A percentile compares a stretch with the other conserved stretches of the same genome.
These are phyloP conservation scores for Coelastrella sp. DNA, from an alignment of 139 green algal species.

Conservation along the genomic window DNA sequence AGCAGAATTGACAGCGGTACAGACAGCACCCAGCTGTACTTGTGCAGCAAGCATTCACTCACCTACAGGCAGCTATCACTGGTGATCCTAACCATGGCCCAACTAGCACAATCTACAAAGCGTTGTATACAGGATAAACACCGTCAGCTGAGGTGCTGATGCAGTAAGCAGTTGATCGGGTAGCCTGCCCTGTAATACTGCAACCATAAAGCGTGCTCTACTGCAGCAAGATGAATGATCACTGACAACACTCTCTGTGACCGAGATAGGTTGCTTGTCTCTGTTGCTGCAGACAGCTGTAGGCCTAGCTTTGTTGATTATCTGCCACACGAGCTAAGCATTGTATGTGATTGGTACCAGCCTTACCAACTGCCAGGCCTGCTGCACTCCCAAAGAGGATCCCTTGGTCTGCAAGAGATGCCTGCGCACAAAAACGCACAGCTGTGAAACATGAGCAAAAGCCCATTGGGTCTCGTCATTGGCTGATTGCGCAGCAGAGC, in stretches of 20 bases:
- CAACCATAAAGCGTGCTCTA: too few species aligned
- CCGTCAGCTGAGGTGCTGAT: too few species aligned
- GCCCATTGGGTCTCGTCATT: not conserved
- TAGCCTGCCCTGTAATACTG: too few species aligned
- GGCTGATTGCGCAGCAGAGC: not conserved
- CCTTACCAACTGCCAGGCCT: constrained; percentile 16
- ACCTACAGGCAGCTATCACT: constrained; percentile 32
- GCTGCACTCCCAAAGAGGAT: constrained; percentile 29
- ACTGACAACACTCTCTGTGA: too few species aligned
- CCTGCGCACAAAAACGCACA: not conserved
- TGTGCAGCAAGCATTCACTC: constrained; percentile 39
- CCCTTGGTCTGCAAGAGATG: not conserved
- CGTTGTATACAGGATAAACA: too few species aligned
- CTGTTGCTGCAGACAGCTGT: too few species aligned
- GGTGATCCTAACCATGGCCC: not conserved
- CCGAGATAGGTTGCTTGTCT: too few species aligned
- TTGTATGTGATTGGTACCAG: not conserved
- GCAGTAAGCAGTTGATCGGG: too few species aligned
- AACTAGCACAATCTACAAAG: too few species aligned
- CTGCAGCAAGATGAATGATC: too few species aligned
- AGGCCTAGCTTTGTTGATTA: too few species aligned
- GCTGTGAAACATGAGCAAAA: not conserved
- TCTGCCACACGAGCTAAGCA: too few species aligned
- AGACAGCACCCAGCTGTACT: constrained; percentile 57
- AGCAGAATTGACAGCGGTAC: constrained; percentile 23